Conservation (phyloP, 176 grass and related monocot genomes). For the Zoysia japonica region DNA sequence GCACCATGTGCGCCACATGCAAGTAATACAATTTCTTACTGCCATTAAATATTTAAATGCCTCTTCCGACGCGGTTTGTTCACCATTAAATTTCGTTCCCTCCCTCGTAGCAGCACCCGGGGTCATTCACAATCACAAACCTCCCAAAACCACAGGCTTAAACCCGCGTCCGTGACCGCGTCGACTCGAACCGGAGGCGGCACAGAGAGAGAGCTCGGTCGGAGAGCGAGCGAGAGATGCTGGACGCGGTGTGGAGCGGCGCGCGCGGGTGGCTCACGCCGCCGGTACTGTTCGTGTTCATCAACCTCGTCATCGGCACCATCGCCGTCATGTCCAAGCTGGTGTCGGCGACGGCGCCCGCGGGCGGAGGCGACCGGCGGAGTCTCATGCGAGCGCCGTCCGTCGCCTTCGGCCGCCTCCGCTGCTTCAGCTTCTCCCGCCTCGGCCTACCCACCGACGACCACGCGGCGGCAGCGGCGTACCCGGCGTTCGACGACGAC, state of each 20-base stretch:
- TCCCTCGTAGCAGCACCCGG: too few relatives aligned
- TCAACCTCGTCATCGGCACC: conserved; percentile 34
- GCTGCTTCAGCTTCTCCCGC: conserved; percentile 25
- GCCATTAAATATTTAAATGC: neutral
- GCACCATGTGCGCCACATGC: conserved; percentile 19
- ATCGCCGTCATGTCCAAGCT: conserved; percentile 26
- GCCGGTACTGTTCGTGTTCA: conserved; percentile 12
- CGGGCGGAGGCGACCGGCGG: neutral
- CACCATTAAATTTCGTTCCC: neutral
- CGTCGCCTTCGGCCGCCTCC: neutral
- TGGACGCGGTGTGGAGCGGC: neutral
- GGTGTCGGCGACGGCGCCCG: neutral
- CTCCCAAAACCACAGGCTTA: neutral
- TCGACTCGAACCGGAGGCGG: neutral
- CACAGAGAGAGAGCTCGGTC: neutral
- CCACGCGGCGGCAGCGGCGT: neutral
- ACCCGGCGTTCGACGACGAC: neutral
- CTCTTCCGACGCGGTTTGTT: neutral
- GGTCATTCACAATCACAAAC: neutral
- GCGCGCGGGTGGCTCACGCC: conserved; percentile 24
- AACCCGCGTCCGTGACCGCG: neutral
- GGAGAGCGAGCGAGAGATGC: neutral
- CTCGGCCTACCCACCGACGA: neutral
- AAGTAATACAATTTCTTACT: neutral
- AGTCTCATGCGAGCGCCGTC: neutral